Conservation (phyloP, 2,329 filamentous ascomycete genomes). For the Madurella fahalii region DNA sequence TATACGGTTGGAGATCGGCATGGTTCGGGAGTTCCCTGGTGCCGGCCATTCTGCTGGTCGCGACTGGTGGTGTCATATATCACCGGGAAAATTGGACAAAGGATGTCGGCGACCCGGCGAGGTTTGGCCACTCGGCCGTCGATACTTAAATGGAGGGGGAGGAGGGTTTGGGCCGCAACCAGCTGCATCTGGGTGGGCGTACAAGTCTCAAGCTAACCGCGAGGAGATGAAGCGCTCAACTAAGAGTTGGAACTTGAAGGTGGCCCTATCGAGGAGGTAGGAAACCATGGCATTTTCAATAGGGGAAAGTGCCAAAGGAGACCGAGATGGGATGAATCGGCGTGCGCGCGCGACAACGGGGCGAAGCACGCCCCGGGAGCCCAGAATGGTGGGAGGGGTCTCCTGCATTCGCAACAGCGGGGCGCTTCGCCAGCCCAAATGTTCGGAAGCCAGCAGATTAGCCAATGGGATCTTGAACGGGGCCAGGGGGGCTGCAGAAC, state of each 20-base stretch:
- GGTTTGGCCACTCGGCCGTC: background rate
- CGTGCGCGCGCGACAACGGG: slow-evolving; percentile 6
- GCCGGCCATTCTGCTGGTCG: slow-evolving; percentile 24
- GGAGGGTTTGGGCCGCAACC: slow-evolving; percentile 12
- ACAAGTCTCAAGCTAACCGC: background rate
- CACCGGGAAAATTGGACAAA: background rate
- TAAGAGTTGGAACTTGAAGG: background rate
- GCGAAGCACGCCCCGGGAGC: slow-evolving; percentile 16
- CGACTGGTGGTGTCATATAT: background rate
- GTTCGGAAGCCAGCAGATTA: slow-evolving; percentile 1
- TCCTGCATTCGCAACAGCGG: slow-evolving; percentile 7
- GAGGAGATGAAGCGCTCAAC: background rate
- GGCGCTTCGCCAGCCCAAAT: slow-evolving; percentile 7
- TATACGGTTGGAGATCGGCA: slow-evolving; percentile 63
- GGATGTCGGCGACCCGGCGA: background rate
- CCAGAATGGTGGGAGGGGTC: slow-evolving; percentile 1
- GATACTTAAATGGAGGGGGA: slow-evolving; percentile 1
- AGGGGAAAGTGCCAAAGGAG: background rate
- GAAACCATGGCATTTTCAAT: slow-evolving; percentile 9
- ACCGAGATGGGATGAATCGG: slow-evolving; percentile 1
- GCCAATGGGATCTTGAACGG: background rate
- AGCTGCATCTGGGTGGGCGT: slow-evolving; percentile 18
- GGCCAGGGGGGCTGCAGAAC: too few relatives aligned
- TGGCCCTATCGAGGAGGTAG: background rate
- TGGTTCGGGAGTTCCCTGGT: slow-evolving; percentile 48